Conservation (phyloP, 2,329 filamentous ascomycete genomes). For the Zasmidium angulare region DNA sequence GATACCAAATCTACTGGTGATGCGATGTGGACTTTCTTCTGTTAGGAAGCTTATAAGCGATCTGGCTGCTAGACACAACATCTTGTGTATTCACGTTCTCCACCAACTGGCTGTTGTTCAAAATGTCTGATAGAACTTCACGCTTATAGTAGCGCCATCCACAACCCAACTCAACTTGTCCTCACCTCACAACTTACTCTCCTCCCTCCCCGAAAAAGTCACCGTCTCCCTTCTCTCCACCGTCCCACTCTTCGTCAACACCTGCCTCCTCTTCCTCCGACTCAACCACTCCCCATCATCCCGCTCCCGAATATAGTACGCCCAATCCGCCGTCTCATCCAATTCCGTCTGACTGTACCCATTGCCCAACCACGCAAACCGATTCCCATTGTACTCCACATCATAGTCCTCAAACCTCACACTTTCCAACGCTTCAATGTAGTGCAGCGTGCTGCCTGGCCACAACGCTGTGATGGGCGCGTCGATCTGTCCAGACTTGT, state of each 20-base stretch:
- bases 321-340: slow-evolving; percentile 15
- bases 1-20: too few relatives aligned
- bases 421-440: slow-evolving; percentile 30
- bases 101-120: too few relatives aligned
- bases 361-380: slow-evolving; percentile 20
- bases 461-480: slow-evolving; percentile 7
- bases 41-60: too few relatives aligned
- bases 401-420: slow-evolving; percentile 49
- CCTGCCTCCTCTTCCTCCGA: slow-evolving; percentile 16
- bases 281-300: slow-evolving; percentile 21
- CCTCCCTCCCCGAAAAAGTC: slow-evolving; percentile 9
- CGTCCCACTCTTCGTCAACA: slow-evolving; percentile 19
- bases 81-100: too few relatives aligned
- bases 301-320: slow-evolving; percentile 16
- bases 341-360: slow-evolving; percentile 22
- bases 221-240: slow-evolving; percentile 10
- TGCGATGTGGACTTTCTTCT: too few relatives aligned
- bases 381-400: slow-evolving; percentile 31
- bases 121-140: too few relatives aligned
- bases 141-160: too few relatives aligned
- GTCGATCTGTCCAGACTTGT: slow-evolving; percentile 45
- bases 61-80: too few relatives aligned
- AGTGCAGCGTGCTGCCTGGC: slow-evolving; percentile 19
- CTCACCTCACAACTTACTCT: not conserved
- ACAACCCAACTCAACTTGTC: too few relatives aligned